phyloP scores from a whole-genome alignment of 495 filamentous ascomycete genomes.

The Staphylotrichum tortipilum region DNA sequence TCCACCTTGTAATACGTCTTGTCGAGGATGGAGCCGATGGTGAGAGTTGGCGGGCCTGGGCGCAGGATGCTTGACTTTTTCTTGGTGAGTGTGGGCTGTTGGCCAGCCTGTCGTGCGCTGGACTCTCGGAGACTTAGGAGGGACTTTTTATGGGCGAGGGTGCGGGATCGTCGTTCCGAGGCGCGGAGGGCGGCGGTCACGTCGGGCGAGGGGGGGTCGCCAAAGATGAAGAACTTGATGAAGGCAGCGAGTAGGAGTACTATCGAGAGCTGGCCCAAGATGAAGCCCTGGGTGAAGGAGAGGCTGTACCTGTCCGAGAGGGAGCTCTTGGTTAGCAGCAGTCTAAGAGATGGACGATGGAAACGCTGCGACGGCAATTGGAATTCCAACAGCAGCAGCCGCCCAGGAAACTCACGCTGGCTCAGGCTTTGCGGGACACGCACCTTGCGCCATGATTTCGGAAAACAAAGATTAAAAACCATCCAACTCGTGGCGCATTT shows the following conservation, averaged over 20 bases:
- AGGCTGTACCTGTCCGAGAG: slow-evolving; percentile 47
- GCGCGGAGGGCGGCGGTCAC: slow-evolving; percentile 59
- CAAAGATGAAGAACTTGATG: slow-evolving; percentile 99
- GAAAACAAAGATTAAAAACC: too few species aligned
- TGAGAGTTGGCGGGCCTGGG: slow-evolving; percentile 49
- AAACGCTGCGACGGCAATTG: too few species aligned
- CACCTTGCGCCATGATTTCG: slow-evolving; percentile 33
- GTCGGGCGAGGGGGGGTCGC: slow-evolving; percentile 78
- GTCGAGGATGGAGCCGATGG: slow-evolving; percentile 79
- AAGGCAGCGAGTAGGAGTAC: slow-evolving; percentile 84
- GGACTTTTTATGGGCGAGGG: slow-evolving; percentile 58
- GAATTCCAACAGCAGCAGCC: background rate
- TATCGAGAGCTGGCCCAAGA: slow-evolving; percentile 87
- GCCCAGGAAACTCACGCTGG: slow-evolving; percentile 32
- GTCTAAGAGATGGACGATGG: too few species aligned
- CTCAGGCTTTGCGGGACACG: slow-evolving; percentile 37
- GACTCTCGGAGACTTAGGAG: slow-evolving; percentile 46
- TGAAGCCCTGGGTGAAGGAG: slow-evolving; percentile 87
- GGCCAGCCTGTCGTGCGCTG: slow-evolving; percentile 24
- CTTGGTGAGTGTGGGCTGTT: slow-evolving; percentile 48
- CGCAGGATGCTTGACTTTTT: slow-evolving; percentile 71
- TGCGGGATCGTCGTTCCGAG: slow-evolving; percentile 56
- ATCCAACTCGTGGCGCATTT: too few species aligned
- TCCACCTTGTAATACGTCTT: slow-evolving; percentile 98
- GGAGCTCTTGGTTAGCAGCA: background rate